These are phyloP conservation scores for Neodidymelliopsis sp. DNA, from an alignment of 2,329 filamentous ascomycete genomes.

Conservation along the genomic window DNA sequence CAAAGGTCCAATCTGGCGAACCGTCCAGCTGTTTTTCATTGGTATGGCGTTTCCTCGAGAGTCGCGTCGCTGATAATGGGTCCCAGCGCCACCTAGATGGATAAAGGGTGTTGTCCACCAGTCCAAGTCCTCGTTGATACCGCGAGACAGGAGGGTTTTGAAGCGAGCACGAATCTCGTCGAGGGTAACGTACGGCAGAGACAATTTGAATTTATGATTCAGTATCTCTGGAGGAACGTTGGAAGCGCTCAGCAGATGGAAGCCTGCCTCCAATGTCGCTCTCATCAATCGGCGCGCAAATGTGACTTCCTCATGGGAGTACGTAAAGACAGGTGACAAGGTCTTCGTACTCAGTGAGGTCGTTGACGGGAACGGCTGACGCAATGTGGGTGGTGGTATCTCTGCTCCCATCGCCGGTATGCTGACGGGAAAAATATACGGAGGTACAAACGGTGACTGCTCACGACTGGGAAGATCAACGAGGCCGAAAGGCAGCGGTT, in stretches of 20 bases:
- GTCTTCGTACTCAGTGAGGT: constrained; percentile 27
- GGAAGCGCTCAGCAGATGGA: constrained; percentile 63
- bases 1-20: constrained; percentile 44
- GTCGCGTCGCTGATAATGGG: constrained; percentile 63
- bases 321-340: constrained; percentile 57
- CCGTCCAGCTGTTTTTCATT: constrained; percentile 40
- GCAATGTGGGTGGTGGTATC: constrained; percentile 6
- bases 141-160: constrained; percentile 48
- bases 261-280: constrained; percentile 67
- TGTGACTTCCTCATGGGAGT: constrained; percentile 68
- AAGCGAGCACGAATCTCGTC: constrained; percentile 53
- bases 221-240: constrained; percentile 35
- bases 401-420: constrained; percentile 34
- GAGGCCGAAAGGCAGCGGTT: constrained; percentile 42
- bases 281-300: constrained; percentile 78
- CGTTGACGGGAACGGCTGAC: background rate
- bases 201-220: constrained; percentile 71
- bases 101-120: constrained; percentile 68
- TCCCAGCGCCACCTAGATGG: constrained; percentile 72
- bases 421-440: constrained; percentile 31
- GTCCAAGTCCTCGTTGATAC: constrained; percentile 60
- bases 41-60: constrained; percentile 47
- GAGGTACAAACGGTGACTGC: constrained; percentile 22
- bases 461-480: constrained; percentile 35
- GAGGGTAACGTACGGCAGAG: constrained; percentile 63